phyloP scores from a whole-genome alignment of 768 basidiomycete species.

The Gelatoporia subvermispora region DNA sequence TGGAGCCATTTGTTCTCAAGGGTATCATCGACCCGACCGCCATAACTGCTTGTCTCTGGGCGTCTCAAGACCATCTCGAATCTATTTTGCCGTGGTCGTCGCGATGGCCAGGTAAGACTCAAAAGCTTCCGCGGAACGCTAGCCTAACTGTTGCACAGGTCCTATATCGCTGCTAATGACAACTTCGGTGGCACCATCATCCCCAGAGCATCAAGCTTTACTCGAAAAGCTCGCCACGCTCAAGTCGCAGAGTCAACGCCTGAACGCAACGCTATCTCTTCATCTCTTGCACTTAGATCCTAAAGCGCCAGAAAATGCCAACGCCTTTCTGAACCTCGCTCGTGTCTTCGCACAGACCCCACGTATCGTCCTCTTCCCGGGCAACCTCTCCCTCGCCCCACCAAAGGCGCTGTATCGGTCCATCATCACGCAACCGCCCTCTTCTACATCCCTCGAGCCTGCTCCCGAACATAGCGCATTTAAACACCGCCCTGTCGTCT shows the following conservation, averaged over 20 bases:
- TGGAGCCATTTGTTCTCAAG: constrained; percentile 16
- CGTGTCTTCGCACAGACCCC: constrained; percentile 51
- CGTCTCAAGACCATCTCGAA: constrained; percentile 31
- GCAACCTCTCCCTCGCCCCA: constrained; percentile 27
- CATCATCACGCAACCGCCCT: constrained; percentile 10
- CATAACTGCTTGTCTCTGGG: constrained; percentile 50
- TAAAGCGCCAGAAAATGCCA: constrained; percentile 35
- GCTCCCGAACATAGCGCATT: neutral
- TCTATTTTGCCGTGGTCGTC: constrained; percentile 31
- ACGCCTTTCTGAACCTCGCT: constrained; percentile 57
- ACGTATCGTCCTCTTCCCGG: constrained; percentile 49
- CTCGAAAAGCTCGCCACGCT: constrained; percentile 14
- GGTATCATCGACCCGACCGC: constrained; percentile 7
- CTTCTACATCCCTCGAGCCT: constrained; percentile 1
- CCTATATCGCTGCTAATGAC: constrained; percentile 47
- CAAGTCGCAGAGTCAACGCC: constrained; percentile 3
- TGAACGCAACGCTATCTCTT: constrained; percentile 29
- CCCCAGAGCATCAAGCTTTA: constrained; percentile 19
- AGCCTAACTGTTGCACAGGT: no score
- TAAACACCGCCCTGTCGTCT: constrained; percentile 21
- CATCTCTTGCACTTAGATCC: constrained; percentile 45
- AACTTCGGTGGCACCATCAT: constrained; percentile 29
- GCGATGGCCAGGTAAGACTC: constrained; percentile 40
- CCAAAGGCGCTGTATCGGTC: constrained; percentile 21
- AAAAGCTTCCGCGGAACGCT: neutral